phyloP scores from a whole-genome alignment of 2,329 filamentous ascomycete genomes.

The Diaporthe sp. region DNA sequence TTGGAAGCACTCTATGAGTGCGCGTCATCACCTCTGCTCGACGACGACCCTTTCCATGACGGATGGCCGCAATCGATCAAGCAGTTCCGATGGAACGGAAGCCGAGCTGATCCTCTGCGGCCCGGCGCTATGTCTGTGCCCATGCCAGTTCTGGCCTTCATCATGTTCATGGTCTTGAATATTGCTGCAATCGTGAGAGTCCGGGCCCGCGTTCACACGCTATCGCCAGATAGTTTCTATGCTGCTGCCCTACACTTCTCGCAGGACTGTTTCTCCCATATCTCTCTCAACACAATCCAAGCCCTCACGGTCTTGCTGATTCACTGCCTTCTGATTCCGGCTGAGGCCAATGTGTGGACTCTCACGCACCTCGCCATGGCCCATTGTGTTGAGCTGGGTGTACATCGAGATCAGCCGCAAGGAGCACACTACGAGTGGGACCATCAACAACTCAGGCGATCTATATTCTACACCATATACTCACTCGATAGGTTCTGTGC shows the following conservation, averaged over 20 bases:
- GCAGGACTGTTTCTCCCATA: not conserved
- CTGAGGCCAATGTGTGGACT: conserved; percentile 9
- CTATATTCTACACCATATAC: conserved; percentile 9
- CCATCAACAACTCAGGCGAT: not conserved
- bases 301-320: not conserved
- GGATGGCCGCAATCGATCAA: not conserved
- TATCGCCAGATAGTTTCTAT: not conserved
- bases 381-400: not conserved
- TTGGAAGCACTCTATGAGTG: conserved; percentile 1
- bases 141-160: conserved; percentile 3
- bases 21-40: not conserved
- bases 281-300: not conserved
- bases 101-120: too few species aligned
- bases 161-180: conserved; percentile 12
- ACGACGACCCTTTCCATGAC: not conserved
- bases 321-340: conserved; percentile 7
- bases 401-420: not conserved
- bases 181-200: conserved; percentile 17
- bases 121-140: not conserved
- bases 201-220: not conserved
- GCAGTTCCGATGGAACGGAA: not conserved
- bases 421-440: conserved; percentile 2
- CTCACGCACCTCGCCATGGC: conserved; percentile 3
- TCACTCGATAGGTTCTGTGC: conserved; percentile 15
- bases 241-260: not conserved